Conservation (phyloP, 2,329 filamentous ascomycete species). For the Calonectria multiphialidica region DNA sequence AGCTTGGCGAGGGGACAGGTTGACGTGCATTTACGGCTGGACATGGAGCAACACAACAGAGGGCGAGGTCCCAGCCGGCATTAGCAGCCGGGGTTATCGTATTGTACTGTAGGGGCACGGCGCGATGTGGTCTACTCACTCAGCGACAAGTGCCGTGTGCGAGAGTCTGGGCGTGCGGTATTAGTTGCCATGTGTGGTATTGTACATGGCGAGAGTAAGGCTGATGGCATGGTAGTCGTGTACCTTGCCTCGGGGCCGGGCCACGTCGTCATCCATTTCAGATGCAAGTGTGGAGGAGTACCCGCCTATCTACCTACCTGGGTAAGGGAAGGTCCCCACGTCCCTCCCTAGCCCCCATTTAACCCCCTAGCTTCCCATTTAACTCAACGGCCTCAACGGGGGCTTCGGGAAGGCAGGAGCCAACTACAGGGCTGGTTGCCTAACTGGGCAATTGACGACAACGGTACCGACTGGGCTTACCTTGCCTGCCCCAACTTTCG, state of each 20-base stretch:
- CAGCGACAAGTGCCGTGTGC: background rate
- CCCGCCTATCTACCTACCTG: slow-evolving; percentile 7
- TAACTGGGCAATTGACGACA: slow-evolving; percentile 15
- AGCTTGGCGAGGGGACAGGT: background rate
- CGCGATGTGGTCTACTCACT: background rate
- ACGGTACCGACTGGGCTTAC: background rate
- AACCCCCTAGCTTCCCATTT: slow-evolving; percentile 8
- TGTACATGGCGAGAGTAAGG: background rate
- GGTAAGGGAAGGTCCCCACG: slow-evolving; percentile 8
- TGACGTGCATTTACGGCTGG: background rate
- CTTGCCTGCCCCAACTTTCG: background rate
- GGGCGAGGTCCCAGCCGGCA: background rate
- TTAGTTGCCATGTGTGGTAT: background rate
- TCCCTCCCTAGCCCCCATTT: background rate
- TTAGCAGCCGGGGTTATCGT: background rate
- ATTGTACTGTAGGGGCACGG: background rate
- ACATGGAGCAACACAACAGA: background rate
- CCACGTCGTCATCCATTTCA: slow-evolving; percentile 7
- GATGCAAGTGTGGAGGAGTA: slow-evolving; percentile 6
- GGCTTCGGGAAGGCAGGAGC: slow-evolving; percentile 21
- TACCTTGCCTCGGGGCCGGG: background rate
- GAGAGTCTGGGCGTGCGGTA: background rate
- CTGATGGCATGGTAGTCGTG: background rate
- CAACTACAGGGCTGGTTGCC: slow-evolving; percentile 11
- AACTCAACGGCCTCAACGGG: slow-evolving; percentile 14